These are phyloP conservation scores for Penicillium capsulatum DNA, from an alignment of 2,329 filamentous ascomycete genomes.

Conservation along the genomic window DNA sequence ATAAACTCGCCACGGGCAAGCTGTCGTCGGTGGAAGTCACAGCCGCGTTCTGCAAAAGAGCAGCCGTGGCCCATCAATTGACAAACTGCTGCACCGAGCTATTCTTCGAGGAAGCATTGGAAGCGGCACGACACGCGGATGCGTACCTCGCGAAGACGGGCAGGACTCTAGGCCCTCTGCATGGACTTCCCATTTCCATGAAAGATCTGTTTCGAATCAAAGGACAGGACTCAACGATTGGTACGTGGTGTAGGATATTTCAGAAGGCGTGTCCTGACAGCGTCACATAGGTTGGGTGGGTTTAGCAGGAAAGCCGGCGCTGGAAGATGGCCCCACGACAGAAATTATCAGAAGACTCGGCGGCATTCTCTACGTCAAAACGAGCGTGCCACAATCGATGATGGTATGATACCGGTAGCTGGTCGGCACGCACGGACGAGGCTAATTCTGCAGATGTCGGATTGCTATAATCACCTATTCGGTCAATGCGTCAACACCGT, in stretches of 20 bases:
- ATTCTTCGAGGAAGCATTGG: conserved; percentile 53
- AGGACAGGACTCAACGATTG: conserved; percentile 26
- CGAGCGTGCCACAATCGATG: conserved; percentile 50
- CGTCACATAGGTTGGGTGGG: conserved; percentile 47
- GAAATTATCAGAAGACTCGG: conserved; percentile 28
- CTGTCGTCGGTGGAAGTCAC: conserved; percentile 13
- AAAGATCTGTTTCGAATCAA: conserved; percentile 64
- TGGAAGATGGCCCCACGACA: conserved; percentile 6
- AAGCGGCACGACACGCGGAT: conserved; percentile 49
- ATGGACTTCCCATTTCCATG: conserved; percentile 57
- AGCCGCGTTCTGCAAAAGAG: conserved; percentile 13
- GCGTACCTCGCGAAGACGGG: conserved; percentile 48
- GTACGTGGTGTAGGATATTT: conserved; percentile 10
- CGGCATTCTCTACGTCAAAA: conserved; percentile 52
- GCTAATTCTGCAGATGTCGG: conserved; percentile 28
- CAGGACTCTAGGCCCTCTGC: conserved; percentile 57
- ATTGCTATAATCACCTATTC: conserved; percentile 52
- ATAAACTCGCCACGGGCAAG: conserved; percentile 7
- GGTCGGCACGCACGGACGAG: background rate
- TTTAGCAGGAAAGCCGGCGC: conserved; percentile 28
- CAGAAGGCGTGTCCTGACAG: too few species aligned
- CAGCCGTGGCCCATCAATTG: conserved; percentile 11
- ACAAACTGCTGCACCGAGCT: conserved; percentile 25
- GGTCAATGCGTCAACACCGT: conserved; percentile 49
- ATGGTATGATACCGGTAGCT: conserved; percentile 24